These are phyloP conservation scores for Kentomonas sorsogonicus DNA, from an alignment of 208 protist species.

Conservation along the genomic window DNA sequence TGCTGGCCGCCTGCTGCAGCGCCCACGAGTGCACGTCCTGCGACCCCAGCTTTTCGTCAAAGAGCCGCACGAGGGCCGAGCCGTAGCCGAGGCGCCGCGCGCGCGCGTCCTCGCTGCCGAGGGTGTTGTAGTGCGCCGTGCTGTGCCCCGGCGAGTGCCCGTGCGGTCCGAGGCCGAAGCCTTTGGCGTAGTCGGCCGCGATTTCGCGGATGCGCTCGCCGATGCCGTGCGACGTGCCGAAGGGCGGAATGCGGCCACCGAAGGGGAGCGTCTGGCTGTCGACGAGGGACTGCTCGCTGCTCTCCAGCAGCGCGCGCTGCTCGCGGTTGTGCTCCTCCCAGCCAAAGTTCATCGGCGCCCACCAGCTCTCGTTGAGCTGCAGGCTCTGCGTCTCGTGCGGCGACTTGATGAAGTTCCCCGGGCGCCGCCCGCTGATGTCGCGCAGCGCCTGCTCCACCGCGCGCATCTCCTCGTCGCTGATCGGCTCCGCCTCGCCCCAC, in stretches of 20 bases:
- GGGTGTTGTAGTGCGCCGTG: conserved; percentile 53
- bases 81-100: conserved; percentile 47
- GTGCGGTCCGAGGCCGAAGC: conserved; percentile 82
- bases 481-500: conserved; percentile 54
- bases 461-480: conserved; percentile 61
- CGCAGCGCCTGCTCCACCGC: conserved; percentile 85
- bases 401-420: conserved; percentile 84
- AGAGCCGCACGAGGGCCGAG: conserved; percentile 70
- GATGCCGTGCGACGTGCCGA: conserved; percentile 80
- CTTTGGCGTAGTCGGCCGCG: conserved; percentile 66
- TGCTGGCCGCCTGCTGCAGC: conserved; percentile 47
- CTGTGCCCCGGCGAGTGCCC: conserved; percentile 69
- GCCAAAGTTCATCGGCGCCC: conserved; percentile 62
- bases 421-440: conserved; percentile 83
- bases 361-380: conserved; percentile 81
- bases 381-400: conserved; percentile 58
- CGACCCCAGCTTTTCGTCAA: conserved; percentile 68
- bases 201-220: conserved; percentile 83
- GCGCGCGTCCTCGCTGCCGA: conserved; percentile 45
- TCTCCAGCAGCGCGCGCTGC: conserved; percentile 55
- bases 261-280: conserved; percentile 65
- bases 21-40: conserved; percentile 66
- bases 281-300: conserved; percentile 64
- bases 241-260: conserved; percentile 65
- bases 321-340: conserved; percentile 82